Percentiles rank a stretch among this genome's conserved stretches.
phyloP scores from a whole-genome alignment of 1,284 basidiomycete species.

The Malassezia obtusa region DNA sequence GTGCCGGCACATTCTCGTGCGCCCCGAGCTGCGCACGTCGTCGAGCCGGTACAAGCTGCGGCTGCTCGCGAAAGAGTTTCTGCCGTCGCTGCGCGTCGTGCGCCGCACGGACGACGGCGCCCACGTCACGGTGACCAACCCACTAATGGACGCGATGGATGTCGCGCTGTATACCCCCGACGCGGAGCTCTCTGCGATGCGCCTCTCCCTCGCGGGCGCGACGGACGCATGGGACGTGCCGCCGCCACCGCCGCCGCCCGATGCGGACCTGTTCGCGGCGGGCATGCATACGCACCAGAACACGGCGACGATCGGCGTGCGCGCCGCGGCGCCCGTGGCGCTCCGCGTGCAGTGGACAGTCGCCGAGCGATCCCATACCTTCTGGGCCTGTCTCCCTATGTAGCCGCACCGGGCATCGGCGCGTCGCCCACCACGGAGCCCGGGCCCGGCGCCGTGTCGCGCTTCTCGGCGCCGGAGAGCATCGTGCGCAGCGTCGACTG shows the following conservation, averaged over 20 bases:
- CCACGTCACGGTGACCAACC: constrained; percentile 29
- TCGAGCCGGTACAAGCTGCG: constrained; percentile 93
- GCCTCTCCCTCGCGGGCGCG: not conserved
- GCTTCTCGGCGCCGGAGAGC: constrained; percentile 14
- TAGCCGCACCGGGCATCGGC: not conserved
- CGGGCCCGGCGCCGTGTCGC: not conserved
- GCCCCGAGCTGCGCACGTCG: constrained; percentile 91
- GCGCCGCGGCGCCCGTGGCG: not conserved
- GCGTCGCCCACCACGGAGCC: not conserved
- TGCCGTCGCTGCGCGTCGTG: constrained; percentile 55
- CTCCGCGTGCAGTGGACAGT: constrained; percentile 4
- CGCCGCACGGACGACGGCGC: not conserved
- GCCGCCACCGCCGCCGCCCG: not conserved
- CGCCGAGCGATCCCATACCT: not conserved
- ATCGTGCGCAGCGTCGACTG: constrained; percentile 40
- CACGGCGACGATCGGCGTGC: not conserved
- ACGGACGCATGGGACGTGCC: constrained; percentile 1
- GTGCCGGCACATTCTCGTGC: constrained; percentile 92
- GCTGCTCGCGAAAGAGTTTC: constrained; percentile 81
- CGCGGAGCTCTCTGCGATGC: not conserved
- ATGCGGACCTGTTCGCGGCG: not conserved
- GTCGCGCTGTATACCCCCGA: constrained; percentile 19
- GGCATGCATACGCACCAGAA: not conserved
- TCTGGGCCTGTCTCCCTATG: not conserved
- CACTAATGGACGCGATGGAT: constrained; percentile 34